Percentiles rank a stretch among this genome's conserved stretches.
Evolutionary conservation across 2,329 filamentous ascomycete species (phyloP).

Genomic region (Cordyceps militaris): DNA sequence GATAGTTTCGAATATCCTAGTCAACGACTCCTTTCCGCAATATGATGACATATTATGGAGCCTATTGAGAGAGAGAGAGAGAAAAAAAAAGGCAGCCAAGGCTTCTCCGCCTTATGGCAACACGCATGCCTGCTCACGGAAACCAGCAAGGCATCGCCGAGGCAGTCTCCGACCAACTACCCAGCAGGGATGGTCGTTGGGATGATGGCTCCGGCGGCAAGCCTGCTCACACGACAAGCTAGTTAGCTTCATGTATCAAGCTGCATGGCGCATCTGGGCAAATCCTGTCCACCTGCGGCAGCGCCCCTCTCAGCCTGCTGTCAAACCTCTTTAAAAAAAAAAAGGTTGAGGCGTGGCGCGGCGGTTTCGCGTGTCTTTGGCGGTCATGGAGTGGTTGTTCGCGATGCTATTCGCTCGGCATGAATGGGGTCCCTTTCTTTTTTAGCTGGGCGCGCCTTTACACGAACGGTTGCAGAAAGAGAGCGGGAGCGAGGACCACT

Average conservation of each 20-base stretch:
- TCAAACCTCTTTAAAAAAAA: background rate
- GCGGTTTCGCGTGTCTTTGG: constrained; percentile 10
- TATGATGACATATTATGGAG: constrained; percentile 11
- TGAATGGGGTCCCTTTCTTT: background rate
- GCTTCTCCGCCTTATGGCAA: constrained; percentile 5
- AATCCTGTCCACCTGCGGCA: background rate
- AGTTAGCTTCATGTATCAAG: background rate
- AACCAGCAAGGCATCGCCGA: background rate
- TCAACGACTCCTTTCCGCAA: background rate
- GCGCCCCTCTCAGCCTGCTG: background rate
- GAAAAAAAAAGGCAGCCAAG: background rate
- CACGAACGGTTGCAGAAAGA: background rate
- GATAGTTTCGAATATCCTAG: background rate
- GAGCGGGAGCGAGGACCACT: background rate
- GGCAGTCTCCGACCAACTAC: background rate
- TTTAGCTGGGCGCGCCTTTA: background rate
- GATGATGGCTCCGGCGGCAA: background rate
- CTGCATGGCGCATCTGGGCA: constrained; percentile 7
- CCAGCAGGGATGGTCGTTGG: constrained; percentile 1
- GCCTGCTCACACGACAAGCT: background rate
- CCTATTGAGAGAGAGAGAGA: background rate
- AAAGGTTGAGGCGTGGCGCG: background rate
- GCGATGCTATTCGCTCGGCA: background rate
- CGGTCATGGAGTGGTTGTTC: background rate
- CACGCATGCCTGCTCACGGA: background rate